Base-by-base conservation (phyloP, 371 early-diverging fungal genomes). In the Mortierella sp. region DNA sequence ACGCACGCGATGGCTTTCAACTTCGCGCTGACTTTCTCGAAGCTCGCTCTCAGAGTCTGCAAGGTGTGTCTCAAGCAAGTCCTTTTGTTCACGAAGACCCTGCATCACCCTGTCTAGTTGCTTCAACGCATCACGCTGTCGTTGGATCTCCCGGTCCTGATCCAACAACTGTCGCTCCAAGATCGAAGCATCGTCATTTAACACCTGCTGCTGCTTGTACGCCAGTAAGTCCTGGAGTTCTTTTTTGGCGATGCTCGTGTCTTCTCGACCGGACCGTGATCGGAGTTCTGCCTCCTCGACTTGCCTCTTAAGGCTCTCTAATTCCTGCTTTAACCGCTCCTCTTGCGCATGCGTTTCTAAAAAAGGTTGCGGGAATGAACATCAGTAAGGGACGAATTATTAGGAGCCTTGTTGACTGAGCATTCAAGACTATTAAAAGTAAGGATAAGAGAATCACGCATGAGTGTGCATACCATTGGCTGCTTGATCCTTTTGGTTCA, bases 81-180 rank as follows among this genome's bases (percentile, higher is more conserved):
- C 66, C 39, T 66, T 65, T 30, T 80, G 79, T 46, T 64, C 75
- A 14, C 79, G 73, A n/a, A 80, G 70, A 5, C 67, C 64, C 26
- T 75, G 73, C 69, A 80, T 70, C 3, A 70, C 60, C 50, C 70
- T 68, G 15, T 75, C 70, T 50, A 80, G 55, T 48, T 80, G 75
- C 47, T 67, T 70, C 47, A 79, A n/a, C 0, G 70, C 65, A 46
- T 68, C 64, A 1, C 79, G 64, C 53, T 80, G 79, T 27, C 73
- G 46, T 27, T 70, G 75, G 47, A 80, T 75, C 57, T 73, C 73
- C 17, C 75, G 66, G 24, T 80, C 81, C 55, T 73, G 64, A 24
- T 72, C 70, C 48, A 65, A 47, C 42, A 64, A 50, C 48, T 76
- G 50, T 11, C 76, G 72, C 43, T 80, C 75, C 26, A 69, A 41